A percentile compares a stretch with the other conserved stretches of the same genome.
These are phyloP conservation scores for Haplosporangium gracile DNA, from an alignment of 192 early-diverging fungal genomes.

Conservation along the genomic window DNA sequence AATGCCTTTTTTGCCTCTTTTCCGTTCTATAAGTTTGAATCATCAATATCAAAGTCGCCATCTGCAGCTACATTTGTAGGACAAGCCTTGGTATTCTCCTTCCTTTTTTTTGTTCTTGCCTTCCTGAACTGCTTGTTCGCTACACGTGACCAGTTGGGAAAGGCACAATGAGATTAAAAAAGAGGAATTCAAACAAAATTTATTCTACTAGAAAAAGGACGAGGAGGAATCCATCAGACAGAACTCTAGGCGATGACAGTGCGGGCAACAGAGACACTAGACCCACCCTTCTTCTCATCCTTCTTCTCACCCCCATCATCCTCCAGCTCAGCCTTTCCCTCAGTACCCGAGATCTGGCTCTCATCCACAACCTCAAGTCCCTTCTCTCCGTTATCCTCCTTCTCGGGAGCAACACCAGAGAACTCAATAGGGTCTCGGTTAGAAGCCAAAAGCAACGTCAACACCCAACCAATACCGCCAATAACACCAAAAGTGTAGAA, in stretches of 20 bases:
- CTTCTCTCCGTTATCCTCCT: constrained; percentile 16
- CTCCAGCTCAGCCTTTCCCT: constrained; percentile 14
- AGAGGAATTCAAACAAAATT: too few species aligned
- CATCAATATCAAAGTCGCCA: too few species aligned
- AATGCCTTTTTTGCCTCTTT: too few species aligned
- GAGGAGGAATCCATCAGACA: too few species aligned
- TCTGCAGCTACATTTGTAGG: too few species aligned
- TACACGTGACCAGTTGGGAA: too few species aligned
- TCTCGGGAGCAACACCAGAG: constrained; percentile 16
- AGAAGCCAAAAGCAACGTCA: constrained; percentile 21
- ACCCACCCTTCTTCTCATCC: not conserved
- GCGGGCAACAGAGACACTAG: not conserved
- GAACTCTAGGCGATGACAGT: not conserved
- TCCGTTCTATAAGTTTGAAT: too few species aligned
- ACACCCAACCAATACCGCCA: constrained; percentile 24
- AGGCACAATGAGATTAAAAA: too few species aligned
- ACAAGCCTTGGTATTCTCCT: too few species aligned
- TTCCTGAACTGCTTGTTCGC: too few species aligned
- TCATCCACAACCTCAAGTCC: not conserved
- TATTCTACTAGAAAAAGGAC: too few species aligned
- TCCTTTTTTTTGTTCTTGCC: too few species aligned
- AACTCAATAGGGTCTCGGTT: constrained; percentile 34
- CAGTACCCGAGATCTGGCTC: constrained; percentile 4
- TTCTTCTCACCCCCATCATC: not conserved
- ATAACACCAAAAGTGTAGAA: constrained; percentile 31